A percentile compares a stretch with the other conserved stretches of the same genome.
phyloP scores from a whole-genome alignment of 179 eudicot genomes.

The Nepenthes alata region DNA sequence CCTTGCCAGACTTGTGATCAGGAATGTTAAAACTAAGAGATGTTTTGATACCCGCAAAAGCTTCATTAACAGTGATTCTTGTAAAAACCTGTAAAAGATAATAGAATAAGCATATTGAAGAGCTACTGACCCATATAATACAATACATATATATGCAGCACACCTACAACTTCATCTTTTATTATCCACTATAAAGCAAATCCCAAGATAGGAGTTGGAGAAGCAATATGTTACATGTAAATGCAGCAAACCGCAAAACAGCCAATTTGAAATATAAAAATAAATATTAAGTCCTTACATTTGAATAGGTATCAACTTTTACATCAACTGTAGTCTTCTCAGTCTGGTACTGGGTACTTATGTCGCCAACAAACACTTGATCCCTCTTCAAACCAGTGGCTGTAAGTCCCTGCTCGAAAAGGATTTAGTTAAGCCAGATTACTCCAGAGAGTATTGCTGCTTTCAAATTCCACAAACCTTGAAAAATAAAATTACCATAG shows the following conservation, averaged over 20 bases:
- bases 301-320: conserved; percentile 68
- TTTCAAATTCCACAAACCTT: too few relatives aligned
- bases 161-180: not conserved
- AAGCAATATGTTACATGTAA: too few relatives aligned
- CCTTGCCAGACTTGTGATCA: conserved; percentile 79
- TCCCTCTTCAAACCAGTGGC: conserved; percentile 77
- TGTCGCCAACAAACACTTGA: conserved; percentile 69
- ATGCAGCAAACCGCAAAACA: too few relatives aligned
- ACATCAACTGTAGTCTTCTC: conserved; percentile 71
- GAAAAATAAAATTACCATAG: too few relatives aligned
- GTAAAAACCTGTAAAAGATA: conserved; percentile 45
- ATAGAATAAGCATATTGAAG: not conserved
- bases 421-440: not conserved
- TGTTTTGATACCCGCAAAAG: conserved; percentile 50
- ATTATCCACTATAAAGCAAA: not conserved
- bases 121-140: not conserved
- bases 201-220: too few relatives aligned
- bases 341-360: conserved; percentile 57
- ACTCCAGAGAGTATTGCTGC: not conserved
- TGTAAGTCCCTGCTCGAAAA: conserved; percentile 48
- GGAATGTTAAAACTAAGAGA: conserved; percentile 71
- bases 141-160: not conserved
- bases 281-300: conserved; percentile 29
- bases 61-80: conserved; percentile 51
- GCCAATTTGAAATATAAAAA: not conserved